A percentile compares a stretch with the other conserved stretches of the same genome.
phyloP scores from a whole-genome alignment of 2,329 filamentous ascomycete genomes.

The Botryotinia convoluta region DNA sequence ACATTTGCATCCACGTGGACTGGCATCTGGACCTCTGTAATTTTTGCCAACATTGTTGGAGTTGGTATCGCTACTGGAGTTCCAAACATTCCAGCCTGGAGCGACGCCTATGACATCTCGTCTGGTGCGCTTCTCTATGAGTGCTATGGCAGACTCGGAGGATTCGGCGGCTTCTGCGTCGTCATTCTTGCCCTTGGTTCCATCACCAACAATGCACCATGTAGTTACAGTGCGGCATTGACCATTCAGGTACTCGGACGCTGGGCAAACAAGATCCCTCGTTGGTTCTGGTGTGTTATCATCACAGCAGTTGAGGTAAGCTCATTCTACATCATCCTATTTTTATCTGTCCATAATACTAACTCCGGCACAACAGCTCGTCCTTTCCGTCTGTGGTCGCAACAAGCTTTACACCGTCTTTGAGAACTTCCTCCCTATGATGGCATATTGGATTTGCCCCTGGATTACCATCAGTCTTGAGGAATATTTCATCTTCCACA shows the following conservation, averaged over 20 bases:
- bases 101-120: constrained; percentile 20
- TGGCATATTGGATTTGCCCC: constrained; percentile 58
- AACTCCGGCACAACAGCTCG: neutral
- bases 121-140: constrained; percentile 21
- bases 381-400: constrained; percentile 24
- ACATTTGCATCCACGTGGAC: constrained; percentile 25
- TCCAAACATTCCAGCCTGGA: constrained; percentile 22
- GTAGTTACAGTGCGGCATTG: constrained; percentile 61
- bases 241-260: constrained; percentile 64
- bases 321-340: neutral
- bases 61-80: constrained; percentile 26
- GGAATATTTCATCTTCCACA: constrained; percentile 67
- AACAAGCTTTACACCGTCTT: constrained; percentile 26
- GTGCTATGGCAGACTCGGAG: constrained; percentile 53
- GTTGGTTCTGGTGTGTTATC: constrained; percentile 47
- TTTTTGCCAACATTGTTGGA: constrained; percentile 25
- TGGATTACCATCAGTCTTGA: constrained; percentile 54
- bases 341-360: neutral
- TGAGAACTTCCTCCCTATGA: constrained; percentile 55
- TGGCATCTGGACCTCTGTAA: constrained; percentile 21
- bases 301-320: constrained; percentile 25
- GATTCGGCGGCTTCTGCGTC: constrained; percentile 63
- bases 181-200: constrained; percentile 62
- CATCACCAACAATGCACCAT: constrained; percentile 61
- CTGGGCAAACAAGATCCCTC: constrained; percentile 55